Percentiles rank a stretch among this genome's conserved stretches.
Evolutionary conservation across 140 eudicot species (phyloP).

Genomic region (Senecio squalidus): DNA sequence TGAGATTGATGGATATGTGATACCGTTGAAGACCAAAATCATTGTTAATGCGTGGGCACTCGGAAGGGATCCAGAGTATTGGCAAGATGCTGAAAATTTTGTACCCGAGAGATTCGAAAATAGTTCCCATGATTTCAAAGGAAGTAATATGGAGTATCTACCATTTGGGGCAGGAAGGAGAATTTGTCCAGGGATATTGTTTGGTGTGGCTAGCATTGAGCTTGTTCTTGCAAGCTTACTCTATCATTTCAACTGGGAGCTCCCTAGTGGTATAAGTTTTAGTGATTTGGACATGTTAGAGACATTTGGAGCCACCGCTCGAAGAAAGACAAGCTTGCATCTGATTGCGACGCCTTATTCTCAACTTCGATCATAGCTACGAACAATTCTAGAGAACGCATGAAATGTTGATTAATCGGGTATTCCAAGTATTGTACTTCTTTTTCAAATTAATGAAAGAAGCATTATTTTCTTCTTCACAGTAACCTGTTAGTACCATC

Average conservation of each 20-base stretch:
- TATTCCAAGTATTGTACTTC: too few relatives aligned
- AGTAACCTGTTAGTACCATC: too few relatives aligned
- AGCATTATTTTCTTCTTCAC: too few relatives aligned
- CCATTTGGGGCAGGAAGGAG: slow-evolving; percentile 24
- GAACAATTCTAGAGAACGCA: too few relatives aligned
- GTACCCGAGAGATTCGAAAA: slow-evolving; percentile 15
- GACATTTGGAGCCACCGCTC: slow-evolving; percentile 2
- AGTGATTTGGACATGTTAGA: slow-evolving; percentile 17
- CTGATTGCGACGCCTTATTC: slow-evolving; percentile 16
- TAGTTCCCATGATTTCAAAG: neutral
- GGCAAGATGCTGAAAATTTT: slow-evolving; percentile 10
- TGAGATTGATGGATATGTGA: slow-evolving; percentile 9
- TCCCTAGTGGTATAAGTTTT: neutral
- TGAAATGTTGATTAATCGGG: too few relatives aligned
- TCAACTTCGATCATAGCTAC: too few relatives aligned
- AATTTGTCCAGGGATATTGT: slow-evolving; percentile 1
- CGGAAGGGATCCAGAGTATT: slow-evolving; percentile 18
- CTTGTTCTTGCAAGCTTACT: slow-evolving; percentile 4
- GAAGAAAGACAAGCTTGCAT: neutral
- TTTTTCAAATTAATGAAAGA: too few relatives aligned
- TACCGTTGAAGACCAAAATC: slow-evolving; percentile 9
- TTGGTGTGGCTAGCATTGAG: slow-evolving; percentile 9
- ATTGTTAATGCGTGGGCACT: slow-evolving; percentile 15
- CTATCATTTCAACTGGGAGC: slow-evolving; percentile 15
- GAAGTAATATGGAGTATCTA: slow-evolving; percentile 14